phyloP scores from a whole-genome alignment of 169 alveolate genomes.

The Cryptosporidium ubiquitum region DNA sequence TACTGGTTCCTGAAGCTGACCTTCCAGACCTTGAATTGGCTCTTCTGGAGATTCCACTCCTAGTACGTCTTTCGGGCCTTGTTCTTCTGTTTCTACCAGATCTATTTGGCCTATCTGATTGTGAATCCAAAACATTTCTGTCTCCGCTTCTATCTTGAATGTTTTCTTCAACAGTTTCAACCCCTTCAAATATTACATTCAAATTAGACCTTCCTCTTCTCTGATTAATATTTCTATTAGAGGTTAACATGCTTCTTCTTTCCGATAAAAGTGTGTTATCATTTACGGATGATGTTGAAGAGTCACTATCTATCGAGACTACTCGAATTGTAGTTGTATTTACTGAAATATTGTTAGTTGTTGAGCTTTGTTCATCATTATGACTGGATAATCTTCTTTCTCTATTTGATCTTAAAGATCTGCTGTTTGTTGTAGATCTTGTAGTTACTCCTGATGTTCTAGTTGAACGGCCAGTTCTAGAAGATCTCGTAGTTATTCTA shows the following conservation, averaged over 20 bases:
- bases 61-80: neutral
- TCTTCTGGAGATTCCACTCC: conserved; percentile 5
- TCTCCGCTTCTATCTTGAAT: neutral
- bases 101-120: neutral
- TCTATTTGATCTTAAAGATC: neutral
- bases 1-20: neutral
- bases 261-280: neutral
- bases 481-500: conserved; percentile 28
- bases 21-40: conserved; percentile 1
- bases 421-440: neutral
- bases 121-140: neutral
- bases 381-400: neutral
- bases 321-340: conserved; percentile 3
- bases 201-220: neutral
- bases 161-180: neutral
- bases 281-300: neutral
- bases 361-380: neutral
- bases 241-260: neutral
- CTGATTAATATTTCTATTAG: neutral
- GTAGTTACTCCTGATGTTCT: neutral
- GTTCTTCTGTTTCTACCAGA: conserved; percentile 3
- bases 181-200: neutral
- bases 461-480: neutral
- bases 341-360: neutral
- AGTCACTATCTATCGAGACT: conserved; percentile 25